Conservation (phyloP, 768 basidiomycete species). For the Pisolithus tinctorius region DNA sequence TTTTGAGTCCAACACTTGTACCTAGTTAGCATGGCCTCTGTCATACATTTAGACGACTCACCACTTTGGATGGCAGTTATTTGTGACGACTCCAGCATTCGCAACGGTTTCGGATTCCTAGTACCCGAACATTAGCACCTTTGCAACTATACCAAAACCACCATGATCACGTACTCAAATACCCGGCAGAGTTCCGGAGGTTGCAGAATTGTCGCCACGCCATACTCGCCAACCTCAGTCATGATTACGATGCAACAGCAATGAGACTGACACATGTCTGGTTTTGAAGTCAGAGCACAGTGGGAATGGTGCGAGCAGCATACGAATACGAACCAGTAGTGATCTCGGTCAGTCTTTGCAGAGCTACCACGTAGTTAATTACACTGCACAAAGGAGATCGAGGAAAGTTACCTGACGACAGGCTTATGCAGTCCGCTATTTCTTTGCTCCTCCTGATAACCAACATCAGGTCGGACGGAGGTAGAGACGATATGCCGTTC, state of each 20-base stretch:
- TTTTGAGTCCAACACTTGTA: conserved; percentile 57
- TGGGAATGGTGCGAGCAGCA: not conserved
- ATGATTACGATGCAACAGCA: conserved; percentile 63
- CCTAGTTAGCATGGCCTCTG: not conserved
- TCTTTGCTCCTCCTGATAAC: conserved; percentile 73
- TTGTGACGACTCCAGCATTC: conserved; percentile 55
- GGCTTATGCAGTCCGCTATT: conserved; percentile 66
- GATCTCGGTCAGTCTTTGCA: conserved; percentile 67
- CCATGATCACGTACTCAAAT: conserved; percentile 46
- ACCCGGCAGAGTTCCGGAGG: conserved; percentile 58
- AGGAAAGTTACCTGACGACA: conserved; percentile 44
- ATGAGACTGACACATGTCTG: conserved; percentile 62
- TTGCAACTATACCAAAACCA: not conserved
- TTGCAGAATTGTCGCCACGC: conserved; percentile 58
- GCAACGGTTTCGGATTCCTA: conserved; percentile 56
- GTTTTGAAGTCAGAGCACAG: conserved; percentile 2
- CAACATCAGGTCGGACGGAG: conserved; percentile 55
- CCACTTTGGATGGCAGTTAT: conserved; percentile 63
- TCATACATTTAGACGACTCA: conserved; percentile 25
- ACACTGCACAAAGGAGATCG: not conserved
- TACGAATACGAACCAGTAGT: conserved; percentile 44
- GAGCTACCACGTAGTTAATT: conserved; percentile 30
- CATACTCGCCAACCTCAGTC: conserved; percentile 64
- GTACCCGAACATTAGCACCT: not conserved
- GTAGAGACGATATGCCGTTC: conserved; percentile 47